A percentile compares a stretch with the other conserved stretches of the same genome.
phyloP scores from a whole-genome alignment of 495 filamentous ascomycete species.

The Penicillium coffeae region DNA sequence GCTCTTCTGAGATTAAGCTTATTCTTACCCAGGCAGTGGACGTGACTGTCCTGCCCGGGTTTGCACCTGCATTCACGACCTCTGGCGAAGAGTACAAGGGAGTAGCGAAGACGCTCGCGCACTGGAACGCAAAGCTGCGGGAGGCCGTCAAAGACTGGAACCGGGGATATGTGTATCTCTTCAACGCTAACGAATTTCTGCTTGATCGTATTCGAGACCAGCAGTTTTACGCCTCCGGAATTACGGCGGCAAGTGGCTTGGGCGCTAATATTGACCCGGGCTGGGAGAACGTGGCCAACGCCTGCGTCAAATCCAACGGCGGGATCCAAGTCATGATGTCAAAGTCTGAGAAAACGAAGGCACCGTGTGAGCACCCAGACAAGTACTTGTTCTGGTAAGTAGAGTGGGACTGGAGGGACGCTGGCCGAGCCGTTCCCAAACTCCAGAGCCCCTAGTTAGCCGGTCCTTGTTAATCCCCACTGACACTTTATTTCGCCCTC shows the following conservation, averaged over 20 bases:
- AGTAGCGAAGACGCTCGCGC: constrained; percentile 34
- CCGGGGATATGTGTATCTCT: constrained; percentile 44
- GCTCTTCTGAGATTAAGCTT: constrained; percentile 39
- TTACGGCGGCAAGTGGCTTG: constrained; percentile 40
- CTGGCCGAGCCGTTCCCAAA: neutral
- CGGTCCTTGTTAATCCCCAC: no score
- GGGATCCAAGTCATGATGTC: constrained; percentile 33
- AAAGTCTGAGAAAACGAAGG: constrained; percentile 18
- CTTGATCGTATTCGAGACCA: constrained; percentile 45
- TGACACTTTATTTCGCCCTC: constrained; percentile 6
- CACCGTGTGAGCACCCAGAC: constrained; percentile 41
- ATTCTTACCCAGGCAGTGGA: constrained; percentile 48
- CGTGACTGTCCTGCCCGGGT: constrained; percentile 50
- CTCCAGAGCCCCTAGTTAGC: neutral
- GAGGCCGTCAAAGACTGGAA: constrained; percentile 38
- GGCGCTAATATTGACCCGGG: constrained; percentile 35
- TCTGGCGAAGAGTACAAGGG: constrained; percentile 35
- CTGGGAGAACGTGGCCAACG: constrained; percentile 39
- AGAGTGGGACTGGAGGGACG: no score
- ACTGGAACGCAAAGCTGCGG: constrained; percentile 48
- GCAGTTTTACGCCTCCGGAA: constrained; percentile 40
- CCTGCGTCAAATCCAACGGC: constrained; percentile 32
- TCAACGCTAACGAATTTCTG: constrained; percentile 48
- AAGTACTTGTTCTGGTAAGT: constrained; percentile 53
- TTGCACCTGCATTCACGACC: constrained; percentile 34